phyloP scores from a whole-genome alignment of 495 filamentous ascomycete genomes.

The Penicillium coffeae region DNA sequence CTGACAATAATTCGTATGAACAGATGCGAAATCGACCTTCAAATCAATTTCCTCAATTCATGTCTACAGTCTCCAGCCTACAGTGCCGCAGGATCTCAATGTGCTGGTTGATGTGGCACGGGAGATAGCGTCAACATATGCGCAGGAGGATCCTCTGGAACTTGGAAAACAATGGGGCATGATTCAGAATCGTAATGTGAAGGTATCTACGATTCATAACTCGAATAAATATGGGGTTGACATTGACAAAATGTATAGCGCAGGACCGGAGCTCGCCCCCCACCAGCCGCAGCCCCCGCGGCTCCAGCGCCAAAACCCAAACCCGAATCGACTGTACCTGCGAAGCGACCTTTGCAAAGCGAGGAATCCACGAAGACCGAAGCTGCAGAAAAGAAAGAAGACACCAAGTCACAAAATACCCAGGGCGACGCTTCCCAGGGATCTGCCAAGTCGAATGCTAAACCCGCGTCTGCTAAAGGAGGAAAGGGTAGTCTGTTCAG shows the following conservation, averaged over 20 bases:
- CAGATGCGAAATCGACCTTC: slow-evolving; percentile 67
- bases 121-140: slow-evolving; percentile 50
- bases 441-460: slow-evolving; percentile 30
- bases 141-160: slow-evolving; percentile 60
- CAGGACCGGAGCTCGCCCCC: slow-evolving; percentile 40
- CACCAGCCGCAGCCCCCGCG: slow-evolving; percentile 17
- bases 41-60: slow-evolving; percentile 71
- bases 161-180: slow-evolving; percentile 60
- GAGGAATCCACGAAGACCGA: slow-evolving; percentile 23
- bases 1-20: slow-evolving; percentile 6
- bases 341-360: slow-evolving; percentile 31
- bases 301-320: slow-evolving; percentile 14
- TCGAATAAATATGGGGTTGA: background rate
- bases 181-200: slow-evolving; percentile 63
- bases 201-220: slow-evolving; percentile 34
- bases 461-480: slow-evolving; percentile 51
- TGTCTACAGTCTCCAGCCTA: slow-evolving; percentile 78
- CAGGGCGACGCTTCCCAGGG: slow-evolving; percentile 22
- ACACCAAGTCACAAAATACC: slow-evolving; percentile 24
- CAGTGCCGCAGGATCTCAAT: slow-evolving; percentile 70
- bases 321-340: slow-evolving; percentile 28
- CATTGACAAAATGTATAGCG: slow-evolving; percentile 35
- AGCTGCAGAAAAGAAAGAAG: slow-evolving; percentile 28
- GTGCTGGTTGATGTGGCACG: slow-evolving; percentile 64
- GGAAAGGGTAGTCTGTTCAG: slow-evolving; percentile 69